These are phyloP conservation scores for Theobroma cacao DNA, from an alignment of 345 rosid species.

Conservation along the genomic window DNA sequence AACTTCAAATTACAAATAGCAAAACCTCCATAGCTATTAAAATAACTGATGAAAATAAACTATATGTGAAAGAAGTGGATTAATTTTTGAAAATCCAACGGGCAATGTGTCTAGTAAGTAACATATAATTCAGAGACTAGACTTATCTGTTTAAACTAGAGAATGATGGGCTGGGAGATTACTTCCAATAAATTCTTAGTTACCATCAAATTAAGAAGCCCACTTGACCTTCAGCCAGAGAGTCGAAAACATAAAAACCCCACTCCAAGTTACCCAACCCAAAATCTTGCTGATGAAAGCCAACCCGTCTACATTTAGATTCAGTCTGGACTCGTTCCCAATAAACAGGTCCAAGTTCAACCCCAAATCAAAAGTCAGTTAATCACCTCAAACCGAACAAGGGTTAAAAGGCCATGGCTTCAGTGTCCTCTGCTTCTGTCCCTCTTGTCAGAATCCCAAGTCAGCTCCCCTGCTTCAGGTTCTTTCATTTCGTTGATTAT, in stretches of 20 bases:
- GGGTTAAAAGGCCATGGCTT: slow-evolving; percentile 12
- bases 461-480: slow-evolving; percentile 9
- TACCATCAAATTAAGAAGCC: neutral
- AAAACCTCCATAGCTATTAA: too few relatives aligned
- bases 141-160: too few relatives aligned
- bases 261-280: neutral
- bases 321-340: neutral
- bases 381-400: neutral
- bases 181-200: too few relatives aligned
- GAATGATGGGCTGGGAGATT: neutral
- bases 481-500: neutral
- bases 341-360: neutral
- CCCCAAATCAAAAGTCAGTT: neutral
- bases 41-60: too few relatives aligned
- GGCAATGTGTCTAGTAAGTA: too few relatives aligned
- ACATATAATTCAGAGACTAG: too few relatives aligned
- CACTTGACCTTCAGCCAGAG: neutral
- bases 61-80: too few relatives aligned
- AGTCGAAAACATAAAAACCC: neutral
- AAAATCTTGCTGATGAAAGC: neutral
- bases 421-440: neutral
- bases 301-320: neutral
- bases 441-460: slow-evolving; percentile 4
- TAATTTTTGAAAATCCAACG: too few relatives aligned
- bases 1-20: too few relatives aligned